Base-by-base conservation (phyloP, 345 rosid species). In the Anacardium occidentale region DNA sequence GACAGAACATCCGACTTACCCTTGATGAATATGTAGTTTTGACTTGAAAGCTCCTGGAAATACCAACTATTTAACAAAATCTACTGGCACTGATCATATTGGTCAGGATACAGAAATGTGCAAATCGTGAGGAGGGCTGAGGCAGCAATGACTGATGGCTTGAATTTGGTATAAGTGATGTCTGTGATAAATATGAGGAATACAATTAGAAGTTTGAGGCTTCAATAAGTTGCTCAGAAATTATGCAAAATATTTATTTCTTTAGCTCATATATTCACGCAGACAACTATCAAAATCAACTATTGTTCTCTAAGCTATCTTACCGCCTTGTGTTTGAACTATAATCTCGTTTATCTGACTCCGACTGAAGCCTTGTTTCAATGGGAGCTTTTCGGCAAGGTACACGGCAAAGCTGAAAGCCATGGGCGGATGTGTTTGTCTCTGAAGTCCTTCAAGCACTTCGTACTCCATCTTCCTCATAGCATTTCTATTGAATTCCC, bases 61-160 rank as follows among this genome's bases (percentile, higher is more conserved):
- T 20, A 42, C 1, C 1, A 20, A 18, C 45, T 1, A 20, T 12
- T 21, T 22, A 24, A 13, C 15, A 47, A 18, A 26, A 59, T 14
- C 63, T 14, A 4, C 40, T 59, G 26, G 63, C 32, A 24, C 1
- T 1, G 26, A 15, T 22, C 7, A 57, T 57, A 25, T 57, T 22
- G n/a, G n/a, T 57, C 15, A 25, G 25, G 32, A 57, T 22, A 21
- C 68, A 29, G 32, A 54, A 51, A 8, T 20, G 11, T 26, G 32
- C 68, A 37, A 32, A 17, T 32, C 37, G 48, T 26, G 15, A 68
- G 71, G 37, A 54, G 25, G 4, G 71, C 62, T 29, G 62, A 68
- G 53, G 71, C 71, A 34, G 71, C 62, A 7, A 68, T 68, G 13
- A 68, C 71, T 20, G 71, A 68, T 6, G 71, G 62, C 20, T 22